These are phyloP conservation scores for Epichloe festucae DNA, from an alignment of 2,329 filamentous ascomycete genomes.

Conservation along the genomic window DNA sequence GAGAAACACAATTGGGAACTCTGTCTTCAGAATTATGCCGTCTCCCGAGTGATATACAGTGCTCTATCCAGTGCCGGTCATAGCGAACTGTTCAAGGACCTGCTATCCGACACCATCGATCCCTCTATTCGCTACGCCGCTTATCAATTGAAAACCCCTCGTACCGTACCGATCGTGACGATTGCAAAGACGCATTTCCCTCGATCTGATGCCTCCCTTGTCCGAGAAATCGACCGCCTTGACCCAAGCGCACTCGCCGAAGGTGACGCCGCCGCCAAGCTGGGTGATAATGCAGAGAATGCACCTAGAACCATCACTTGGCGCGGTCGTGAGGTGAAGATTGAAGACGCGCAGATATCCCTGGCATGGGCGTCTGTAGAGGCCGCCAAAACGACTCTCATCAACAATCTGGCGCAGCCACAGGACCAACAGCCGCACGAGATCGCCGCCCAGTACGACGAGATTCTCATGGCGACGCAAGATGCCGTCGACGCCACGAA, in stretches of 20 bases:
- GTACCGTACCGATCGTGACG: slow-evolving; percentile 67
- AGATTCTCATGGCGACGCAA: slow-evolving; percentile 78
- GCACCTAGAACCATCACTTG: slow-evolving; percentile 68
- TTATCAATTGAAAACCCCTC: slow-evolving; percentile 78
- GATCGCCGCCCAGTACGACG: slow-evolving; percentile 78
- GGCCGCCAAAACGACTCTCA: slow-evolving; percentile 35
- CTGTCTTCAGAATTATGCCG: slow-evolving; percentile 64
- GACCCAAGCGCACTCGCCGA: slow-evolving; percentile 56
- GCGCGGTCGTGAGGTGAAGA: slow-evolving; percentile 72
- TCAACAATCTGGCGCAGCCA: slow-evolving; percentile 32
- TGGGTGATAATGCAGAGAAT: slow-evolving; percentile 37
- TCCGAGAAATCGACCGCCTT: slow-evolving; percentile 55
- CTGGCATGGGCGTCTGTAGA: slow-evolving; percentile 63
- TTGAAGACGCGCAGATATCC: slow-evolving; percentile 88
- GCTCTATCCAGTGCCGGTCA: slow-evolving; percentile 48
- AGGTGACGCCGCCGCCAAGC: slow-evolving; percentile 30
- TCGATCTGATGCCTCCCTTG: slow-evolving; percentile 45
- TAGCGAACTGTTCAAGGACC: slow-evolving; percentile 72
- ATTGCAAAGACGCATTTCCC: slow-evolving; percentile 74
- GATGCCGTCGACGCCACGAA: slow-evolving; percentile 91
- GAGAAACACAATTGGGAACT: slow-evolving; percentile 79
- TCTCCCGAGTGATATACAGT: slow-evolving; percentile 70
- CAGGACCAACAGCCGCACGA: slow-evolving; percentile 42
- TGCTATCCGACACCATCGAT: slow-evolving; percentile 76
- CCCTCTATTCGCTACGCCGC: slow-evolving; percentile 89